Base-by-base conservation (phyloP, 2,329 filamentous ascomycete genomes). In the Diplodia intermedia region DNA sequence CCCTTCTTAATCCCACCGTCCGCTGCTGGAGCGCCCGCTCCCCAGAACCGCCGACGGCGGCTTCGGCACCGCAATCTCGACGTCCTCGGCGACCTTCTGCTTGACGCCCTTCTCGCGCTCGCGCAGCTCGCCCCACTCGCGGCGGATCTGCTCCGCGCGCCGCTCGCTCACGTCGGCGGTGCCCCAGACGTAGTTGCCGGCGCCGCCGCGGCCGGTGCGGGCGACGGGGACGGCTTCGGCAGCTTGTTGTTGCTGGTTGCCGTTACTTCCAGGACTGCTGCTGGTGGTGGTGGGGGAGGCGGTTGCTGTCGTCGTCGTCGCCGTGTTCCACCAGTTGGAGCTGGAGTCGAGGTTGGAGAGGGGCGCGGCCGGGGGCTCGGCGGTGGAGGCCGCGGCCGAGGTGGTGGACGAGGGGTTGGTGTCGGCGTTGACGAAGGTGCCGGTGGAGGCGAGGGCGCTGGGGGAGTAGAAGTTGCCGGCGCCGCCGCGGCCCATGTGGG, bases 391-490 rank as follows among this genome's bases (percentile, higher is more conserved):
- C 18, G 49, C 15, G 52, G 26, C 31, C 23, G 66, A 12, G 43
- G 3, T 43, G 53, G 18, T 65, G 53, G n/a, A 9, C 7, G 29
- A 6, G 9, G 50, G 7, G 33, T 29, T 9, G 31, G 31, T 9
- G 31, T 33, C 31, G 31, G 31, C 55, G 31, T 29, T 40, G 8
- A 71, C 71, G 71, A 82, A 83, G 5, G 74, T 75, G 62, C 82
- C 82, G 8, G 75, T 78, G 66, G 78, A 70, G 12, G 72, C 72
- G 29, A 83, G 75, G 36, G 79, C 74, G 38, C 76, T 73, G 33
- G 82, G 82, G 50, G 78, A 77, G 71, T 82, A 83, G 75, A 77
- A 82, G 73, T 84, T 84, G 3, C 82, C 82, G 4, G 79, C 79
- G 49, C 82, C 82, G 50, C 82, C 82, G 50, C 82, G 76, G 43